These are phyloP conservation scores for Helianthus tuberosus DNA, from an alignment of 129 eudicot genomes.

Conservation along the genomic window DNA sequence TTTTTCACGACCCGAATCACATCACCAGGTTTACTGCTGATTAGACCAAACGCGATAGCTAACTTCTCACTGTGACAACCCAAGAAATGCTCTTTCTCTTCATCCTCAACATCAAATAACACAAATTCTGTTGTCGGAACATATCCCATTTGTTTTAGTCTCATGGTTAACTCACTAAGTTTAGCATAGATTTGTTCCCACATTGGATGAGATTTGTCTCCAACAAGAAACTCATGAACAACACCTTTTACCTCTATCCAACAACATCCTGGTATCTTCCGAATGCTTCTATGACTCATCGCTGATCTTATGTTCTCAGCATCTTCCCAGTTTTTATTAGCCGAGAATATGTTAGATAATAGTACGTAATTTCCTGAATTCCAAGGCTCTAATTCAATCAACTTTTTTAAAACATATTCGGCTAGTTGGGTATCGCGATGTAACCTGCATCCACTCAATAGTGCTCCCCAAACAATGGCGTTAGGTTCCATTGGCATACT, in stretches of 20 bases:
- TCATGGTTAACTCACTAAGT: conserved; percentile 55
- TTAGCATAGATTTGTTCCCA: conserved; percentile 62
- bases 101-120: conserved; percentile 85
- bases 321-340: conserved; percentile 76
- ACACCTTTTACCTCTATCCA: conserved; percentile 84
- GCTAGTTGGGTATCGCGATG: conserved; percentile 74
- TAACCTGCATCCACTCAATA: conserved; percentile 82
- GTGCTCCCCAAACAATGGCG: conserved; percentile 89
- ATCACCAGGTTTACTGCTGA: conserved; percentile 48
- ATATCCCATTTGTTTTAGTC: conserved; percentile 60
- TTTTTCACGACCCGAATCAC: conserved; percentile 77
- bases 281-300: conserved; percentile 56
- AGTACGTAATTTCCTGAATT: conserved; percentile 86
- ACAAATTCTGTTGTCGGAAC: conserved; percentile 76
- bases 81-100: conserved; percentile 81
- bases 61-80: conserved; percentile 87
- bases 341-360: conserved; percentile 75
- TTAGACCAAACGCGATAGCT: conserved; percentile 80
- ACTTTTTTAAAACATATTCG: conserved; percentile 58
- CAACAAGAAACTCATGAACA: conserved; percentile 84
- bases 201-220: conserved; percentile 78
- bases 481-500: conserved; percentile 87
- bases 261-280: conserved; percentile 76
- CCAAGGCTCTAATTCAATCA: conserved; percentile 77
- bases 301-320: conserved; percentile 57